Evolutionary conservation across 306 rosid species (phyloP), one percentile per base, ranked within the genome.

Genomic region (Ochetophila trinervis): DNA sequence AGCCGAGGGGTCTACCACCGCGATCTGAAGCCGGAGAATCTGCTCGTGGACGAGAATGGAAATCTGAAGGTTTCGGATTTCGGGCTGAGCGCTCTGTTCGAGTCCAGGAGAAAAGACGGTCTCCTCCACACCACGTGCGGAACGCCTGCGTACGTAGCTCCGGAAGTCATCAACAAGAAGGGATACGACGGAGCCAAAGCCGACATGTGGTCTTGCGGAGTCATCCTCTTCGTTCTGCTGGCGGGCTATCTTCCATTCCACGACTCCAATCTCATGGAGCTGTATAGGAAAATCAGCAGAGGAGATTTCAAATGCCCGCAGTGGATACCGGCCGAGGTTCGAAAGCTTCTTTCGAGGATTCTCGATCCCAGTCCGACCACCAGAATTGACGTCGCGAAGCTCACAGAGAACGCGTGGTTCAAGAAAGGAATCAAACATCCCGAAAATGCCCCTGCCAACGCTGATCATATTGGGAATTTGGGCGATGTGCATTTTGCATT

Each of bases 121-220:
- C 84, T 88, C 23, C 86, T 88, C 45, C 87, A 86, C 67, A 88
- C 91, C 8, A 77, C 79, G 0, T 83, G 91, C 19, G 89, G 95
- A 4, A 88, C 95, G 0, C 91, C 91, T 1, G 76, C 85, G 8
- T 83, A 88, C 37, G 95, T 86, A 0, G 87, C 91, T 4, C 85
- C 95, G 5, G 87, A 88, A 48, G 85, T 86, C 23, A 80, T 86
- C 50, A 74, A 30, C 71, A 80, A 62, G 47, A 80, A 76, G 79
- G 92, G 95, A 3, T 91, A 91, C 55, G 90, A 82, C 55, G 95
- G 95, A 5, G 87, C 88, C 12, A 84, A 75, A 54, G 85, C 88
- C 1, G 97, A 87, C 55, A 87, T 72, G 19, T 87, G 97, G 95
- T 90, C 92, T 0, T 87, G 92, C 67, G 92, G 97, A 12, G 92